Percentiles rank a stretch among this genome's conserved stretches.
These are phyloP conservation scores for Dendrocalamus latiflorus DNA, from an alignment of 202 grass and related monocot species.

Conservation along the genomic window DNA sequence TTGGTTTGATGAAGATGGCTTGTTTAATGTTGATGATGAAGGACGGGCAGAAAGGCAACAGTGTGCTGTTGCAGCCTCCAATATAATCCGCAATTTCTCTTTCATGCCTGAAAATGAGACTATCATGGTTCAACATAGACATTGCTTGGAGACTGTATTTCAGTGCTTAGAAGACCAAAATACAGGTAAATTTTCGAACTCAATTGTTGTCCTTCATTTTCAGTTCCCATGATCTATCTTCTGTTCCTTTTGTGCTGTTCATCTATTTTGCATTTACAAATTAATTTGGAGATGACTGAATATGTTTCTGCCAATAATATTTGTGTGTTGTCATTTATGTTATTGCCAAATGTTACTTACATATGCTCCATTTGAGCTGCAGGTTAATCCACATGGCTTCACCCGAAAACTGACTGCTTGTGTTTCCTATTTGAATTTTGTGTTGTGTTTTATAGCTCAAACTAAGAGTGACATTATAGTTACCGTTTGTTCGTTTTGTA, in stretches of 20 bases:
- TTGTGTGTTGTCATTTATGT: background rate
- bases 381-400: no score
- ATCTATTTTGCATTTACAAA: background rate
- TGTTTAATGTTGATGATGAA: conserved; percentile 95
- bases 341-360: background rate
- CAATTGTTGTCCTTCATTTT: no score
- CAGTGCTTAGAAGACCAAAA: no score
- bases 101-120: no score
- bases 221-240: no score
- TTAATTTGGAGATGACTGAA: conserved; percentile 1
- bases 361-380: no score
- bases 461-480: no score
- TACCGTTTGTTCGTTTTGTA: background rate
- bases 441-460: no score
- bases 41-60: conserved; percentile 74
- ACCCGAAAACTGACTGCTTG: background rate
- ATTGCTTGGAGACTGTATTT: no score
- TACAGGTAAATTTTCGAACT: no score
- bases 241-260: background rate
- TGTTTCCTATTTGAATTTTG: conserved; percentile 5
- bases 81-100: no score
- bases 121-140: no score
- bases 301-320: background rate
- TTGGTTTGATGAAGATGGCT: conserved; percentile 87
- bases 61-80: conserved; percentile 85